These are phyloP conservation scores for Vitis cinerea DNA, from an alignment of 164 flowering plant species.

Conservation along the genomic window DNA sequence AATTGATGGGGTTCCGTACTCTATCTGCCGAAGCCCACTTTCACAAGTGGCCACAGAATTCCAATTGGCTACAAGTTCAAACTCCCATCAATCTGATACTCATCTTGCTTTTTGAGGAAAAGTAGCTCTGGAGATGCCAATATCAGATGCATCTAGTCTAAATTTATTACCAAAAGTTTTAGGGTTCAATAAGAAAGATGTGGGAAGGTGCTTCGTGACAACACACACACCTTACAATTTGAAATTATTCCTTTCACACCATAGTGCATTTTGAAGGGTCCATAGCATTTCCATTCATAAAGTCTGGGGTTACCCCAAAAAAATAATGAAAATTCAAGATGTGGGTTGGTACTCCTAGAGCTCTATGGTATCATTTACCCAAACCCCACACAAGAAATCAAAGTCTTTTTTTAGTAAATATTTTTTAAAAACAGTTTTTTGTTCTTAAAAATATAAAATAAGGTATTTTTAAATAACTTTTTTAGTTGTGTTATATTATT, in stretches of 20 bases:
- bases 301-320: too few species aligned
- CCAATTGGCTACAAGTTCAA: slow-evolving; percentile 6
- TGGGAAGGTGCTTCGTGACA: not conserved
- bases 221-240: not conserved
- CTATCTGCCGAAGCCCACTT: not conserved
- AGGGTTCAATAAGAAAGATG: not conserved
- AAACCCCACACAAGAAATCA: too few species aligned
- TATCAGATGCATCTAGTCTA: slow-evolving; percentile 3
- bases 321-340: too few species aligned
- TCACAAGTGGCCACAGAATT: slow-evolving; percentile 3
- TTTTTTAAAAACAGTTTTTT: too few species aligned
- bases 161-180: not conserved
- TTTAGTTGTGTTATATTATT: too few species aligned
- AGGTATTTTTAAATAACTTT: too few species aligned
- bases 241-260: slow-evolving; percentile 22
- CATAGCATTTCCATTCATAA: too few species aligned
- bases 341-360: too few species aligned
- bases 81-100: slow-evolving; percentile 13
- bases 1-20: not conserved
- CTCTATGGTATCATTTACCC: too few species aligned
- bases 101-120: slow-evolving; percentile 10
- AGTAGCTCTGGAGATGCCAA: slow-evolving; percentile 11
- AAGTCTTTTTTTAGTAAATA: too few species aligned
- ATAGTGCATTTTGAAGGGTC: too few species aligned
- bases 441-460: too few species aligned